Evolutionary conservation across 2,329 filamentous ascomycete species (phyloP).

Genomic region (Aspergillus tanneri): DNA sequence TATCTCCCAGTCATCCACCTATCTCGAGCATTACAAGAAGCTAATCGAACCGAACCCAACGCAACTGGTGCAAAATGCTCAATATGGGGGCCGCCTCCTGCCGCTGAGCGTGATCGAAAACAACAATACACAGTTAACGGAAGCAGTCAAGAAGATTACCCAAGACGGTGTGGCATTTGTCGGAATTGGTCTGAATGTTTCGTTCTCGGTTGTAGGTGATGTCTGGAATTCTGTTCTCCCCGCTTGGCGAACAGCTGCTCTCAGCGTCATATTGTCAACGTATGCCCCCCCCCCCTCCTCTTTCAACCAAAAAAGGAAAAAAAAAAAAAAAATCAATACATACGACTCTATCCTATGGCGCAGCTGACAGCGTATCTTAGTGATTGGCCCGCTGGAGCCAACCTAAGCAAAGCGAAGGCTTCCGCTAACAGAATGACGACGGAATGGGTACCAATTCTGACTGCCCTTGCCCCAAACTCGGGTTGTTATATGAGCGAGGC

Average conservation of each 20-base stretch:
- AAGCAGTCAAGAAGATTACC: constrained; percentile 36
- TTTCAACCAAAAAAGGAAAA: too few species aligned
- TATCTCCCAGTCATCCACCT: constrained; percentile 26
- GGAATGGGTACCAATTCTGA: constrained; percentile 38
- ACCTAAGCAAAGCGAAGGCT: too few species aligned
- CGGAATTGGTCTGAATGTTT: constrained; percentile 42
- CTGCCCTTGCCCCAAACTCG: constrained; percentile 37
- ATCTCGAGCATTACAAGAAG: constrained; percentile 32
- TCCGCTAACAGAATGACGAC: constrained; percentile 43
- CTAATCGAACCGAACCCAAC: constrained; percentile 33
- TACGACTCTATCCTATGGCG: too few species aligned
- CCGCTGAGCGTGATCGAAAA: constrained; percentile 35
- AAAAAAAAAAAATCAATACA: constrained; percentile 33
- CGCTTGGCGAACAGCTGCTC: constrained; percentile 47
- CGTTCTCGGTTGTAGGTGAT: constrained; percentile 40
- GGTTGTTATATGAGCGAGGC: constrained; percentile 46
- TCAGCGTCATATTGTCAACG: constrained; percentile 34
- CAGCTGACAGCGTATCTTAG: constrained; percentile 33
- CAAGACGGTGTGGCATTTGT: constrained; percentile 36
- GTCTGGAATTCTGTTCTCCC: constrained; percentile 44
- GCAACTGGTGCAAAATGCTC: constrained; percentile 40
- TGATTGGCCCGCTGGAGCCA: too few species aligned
- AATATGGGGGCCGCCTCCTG: constrained; percentile 37
- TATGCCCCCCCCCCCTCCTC: too few species aligned
- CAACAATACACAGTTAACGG: constrained; percentile 32